Evolutionary conservation across 2,329 filamentous ascomycete species (phyloP), one percentile per base, ranked within the genome.

Genomic region (Fusarium sp.): DNA sequence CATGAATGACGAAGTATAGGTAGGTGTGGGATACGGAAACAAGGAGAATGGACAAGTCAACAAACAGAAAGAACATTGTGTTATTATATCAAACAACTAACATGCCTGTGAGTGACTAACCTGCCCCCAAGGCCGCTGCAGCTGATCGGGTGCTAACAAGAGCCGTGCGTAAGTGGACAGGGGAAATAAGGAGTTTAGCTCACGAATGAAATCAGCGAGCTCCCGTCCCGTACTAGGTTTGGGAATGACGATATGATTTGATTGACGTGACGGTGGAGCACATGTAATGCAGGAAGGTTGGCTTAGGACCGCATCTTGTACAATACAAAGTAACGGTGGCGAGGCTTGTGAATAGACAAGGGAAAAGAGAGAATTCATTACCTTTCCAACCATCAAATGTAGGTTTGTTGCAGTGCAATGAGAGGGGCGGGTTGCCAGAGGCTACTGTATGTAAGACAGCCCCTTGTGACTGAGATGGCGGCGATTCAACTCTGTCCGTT

Each of bases 191-290:
- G 51, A 61, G 56, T 53, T 50, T 55, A 53, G 56, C 53, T 65
- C 64, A 66, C 64, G 55, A 66, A 70, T 37, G 17, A 37, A 37
- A 37, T 56, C 62, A 67, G 56, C 56, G 60, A 59, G 48, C 65
- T 67, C 58, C 57, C 53, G 55, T 68, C 47, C 57, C 54, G 64
- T 65, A 65, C 60, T 60, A 63, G 65, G 68, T 56, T 45, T 66
- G 58, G 63, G 63, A 61, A 69, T 72, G 67, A 73, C 55, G 69
- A 70, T 47, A 51, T 62, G 56, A 57, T 65, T 66, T 73, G 69
- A 56, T 70, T 70, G 71, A 72, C 56, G 69, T 73, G 69, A 73
- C 52, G 54, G 71, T 68, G 59, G 71, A 70, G 69, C 47, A 52
- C 35, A 53, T 58, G 47, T 47, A 55, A 63, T 54, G 60, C 32